Percentiles rank a stretch among this genome's conserved stretches.
Conservation (phyloP, 257 asterid genomes). For the Jacaranda mimosifolia region DNA sequence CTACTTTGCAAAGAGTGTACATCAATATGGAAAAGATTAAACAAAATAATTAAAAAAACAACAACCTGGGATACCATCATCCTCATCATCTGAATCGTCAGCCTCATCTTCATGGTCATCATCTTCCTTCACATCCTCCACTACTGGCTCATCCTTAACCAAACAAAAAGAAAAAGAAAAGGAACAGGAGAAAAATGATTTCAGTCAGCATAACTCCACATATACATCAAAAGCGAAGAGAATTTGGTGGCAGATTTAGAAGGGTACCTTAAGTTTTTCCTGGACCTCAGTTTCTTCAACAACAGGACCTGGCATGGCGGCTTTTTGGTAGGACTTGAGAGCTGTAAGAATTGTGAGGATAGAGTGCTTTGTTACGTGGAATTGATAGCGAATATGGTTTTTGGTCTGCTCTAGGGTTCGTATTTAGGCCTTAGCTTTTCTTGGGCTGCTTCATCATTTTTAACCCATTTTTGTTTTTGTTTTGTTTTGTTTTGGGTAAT, state of each 20-base stretch:
- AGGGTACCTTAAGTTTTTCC: slow-evolving; percentile 51
- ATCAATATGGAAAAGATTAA: background rate
- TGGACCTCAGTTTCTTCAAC: slow-evolving; percentile 55
- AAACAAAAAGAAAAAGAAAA: background rate
- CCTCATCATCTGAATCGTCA: slow-evolving; percentile 70
- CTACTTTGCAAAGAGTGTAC: background rate
- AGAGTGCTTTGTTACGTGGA: slow-evolving; percentile 9
- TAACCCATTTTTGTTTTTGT: background rate
- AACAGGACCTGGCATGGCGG: slow-evolving; percentile 73
- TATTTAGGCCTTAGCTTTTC: slow-evolving; percentile 1
- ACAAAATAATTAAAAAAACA: background rate
- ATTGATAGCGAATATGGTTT: background rate
- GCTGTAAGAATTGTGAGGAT: slow-evolving; percentile 16
- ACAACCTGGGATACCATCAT: slow-evolving; percentile 52
- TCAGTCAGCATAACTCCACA: background rate
- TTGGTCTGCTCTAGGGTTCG: slow-evolving; percentile 26
- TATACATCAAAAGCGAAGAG: background rate
- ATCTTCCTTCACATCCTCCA: slow-evolving; percentile 71
- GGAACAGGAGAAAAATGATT: background rate
- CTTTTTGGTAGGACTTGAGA: background rate
- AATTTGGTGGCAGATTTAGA: background rate
- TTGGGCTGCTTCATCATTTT: slow-evolving; percentile 1
- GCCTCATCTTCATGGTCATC: slow-evolving; percentile 67
- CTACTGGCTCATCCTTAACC: slow-evolving; percentile 54
- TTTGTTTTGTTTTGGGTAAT: no score